phyloP scores from a whole-genome alignment of 2,329 filamentous ascomycete species.

The Phaeosphaeriaceae sp. region DNA sequence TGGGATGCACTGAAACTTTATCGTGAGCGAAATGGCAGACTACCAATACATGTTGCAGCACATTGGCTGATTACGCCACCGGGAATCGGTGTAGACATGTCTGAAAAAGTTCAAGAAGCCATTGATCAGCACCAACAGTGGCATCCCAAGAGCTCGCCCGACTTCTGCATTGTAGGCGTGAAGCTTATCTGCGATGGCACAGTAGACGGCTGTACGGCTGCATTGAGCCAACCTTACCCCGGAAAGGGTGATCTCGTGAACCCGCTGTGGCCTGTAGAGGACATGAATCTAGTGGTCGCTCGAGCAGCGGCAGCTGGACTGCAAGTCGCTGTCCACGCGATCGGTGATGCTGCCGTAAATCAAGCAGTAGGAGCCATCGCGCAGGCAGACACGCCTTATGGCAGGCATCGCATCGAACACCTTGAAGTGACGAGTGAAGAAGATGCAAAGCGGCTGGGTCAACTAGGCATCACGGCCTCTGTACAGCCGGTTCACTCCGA shows the following conservation, averaged over 20 bases:
- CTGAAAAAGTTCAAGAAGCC: slow-evolving; percentile 56
- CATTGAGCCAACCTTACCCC: slow-evolving; percentile 62
- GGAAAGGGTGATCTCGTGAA: slow-evolving; percentile 5
- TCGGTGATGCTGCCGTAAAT: slow-evolving; percentile 64
- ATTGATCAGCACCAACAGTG: slow-evolving; percentile 53
- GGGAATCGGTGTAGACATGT: slow-evolving; percentile 49
- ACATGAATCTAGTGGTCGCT: slow-evolving; percentile 11
- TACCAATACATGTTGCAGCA: slow-evolving; percentile 57
- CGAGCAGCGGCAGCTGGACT: slow-evolving; percentile 60
- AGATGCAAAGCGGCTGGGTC: slow-evolving; percentile 63
- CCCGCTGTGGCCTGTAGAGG: slow-evolving; percentile 14
- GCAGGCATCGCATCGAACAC: slow-evolving; percentile 68
- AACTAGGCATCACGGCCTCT: slow-evolving; percentile 75
- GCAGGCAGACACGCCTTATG: slow-evolving; percentile 30
- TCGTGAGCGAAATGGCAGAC: slow-evolving; percentile 19
- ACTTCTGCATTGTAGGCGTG: slow-evolving; percentile 63
- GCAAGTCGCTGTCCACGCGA: slow-evolving; percentile 69
- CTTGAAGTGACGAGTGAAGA: slow-evolving; percentile 57
- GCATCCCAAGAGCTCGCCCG: slow-evolving; percentile 50
- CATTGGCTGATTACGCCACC: slow-evolving; percentile 61
- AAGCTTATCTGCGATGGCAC: slow-evolving; percentile 70
- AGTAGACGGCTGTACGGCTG: slow-evolving; percentile 68
- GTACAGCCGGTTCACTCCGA: slow-evolving; percentile 93
- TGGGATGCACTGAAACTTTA: slow-evolving; percentile 42
- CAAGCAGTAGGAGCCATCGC: slow-evolving; percentile 60